phyloP scores from a whole-genome alignment of 2,329 filamentous ascomycete genomes.

The Hypoxylon sp. region DNA sequence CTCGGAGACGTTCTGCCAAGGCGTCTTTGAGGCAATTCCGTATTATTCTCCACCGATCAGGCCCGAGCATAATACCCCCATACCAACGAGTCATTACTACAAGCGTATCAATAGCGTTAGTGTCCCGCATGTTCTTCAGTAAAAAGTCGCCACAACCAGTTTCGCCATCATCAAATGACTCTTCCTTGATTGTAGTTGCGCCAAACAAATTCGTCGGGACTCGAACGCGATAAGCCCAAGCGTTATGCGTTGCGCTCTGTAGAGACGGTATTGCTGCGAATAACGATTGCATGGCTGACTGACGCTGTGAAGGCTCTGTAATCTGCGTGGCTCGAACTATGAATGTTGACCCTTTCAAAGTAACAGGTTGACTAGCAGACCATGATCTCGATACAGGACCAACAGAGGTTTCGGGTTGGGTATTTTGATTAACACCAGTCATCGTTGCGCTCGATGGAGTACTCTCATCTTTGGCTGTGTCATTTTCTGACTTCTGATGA shows the following conservation, averaged over 20 bases:
- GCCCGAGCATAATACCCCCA: slow-evolving; percentile 72
- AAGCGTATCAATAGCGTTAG: slow-evolving; percentile 65
- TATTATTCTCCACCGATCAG: slow-evolving; percentile 75
- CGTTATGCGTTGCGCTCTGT: slow-evolving; percentile 71
- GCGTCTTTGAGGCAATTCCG: slow-evolving; percentile 69
- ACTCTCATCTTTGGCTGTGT: slow-evolving; percentile 28
- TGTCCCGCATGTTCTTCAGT: slow-evolving; percentile 67
- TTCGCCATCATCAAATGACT: slow-evolving; percentile 74
- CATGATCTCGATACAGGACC: slow-evolving; percentile 58
- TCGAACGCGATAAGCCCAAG: slow-evolving; percentile 66
- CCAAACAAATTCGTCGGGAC: slow-evolving; percentile 53
- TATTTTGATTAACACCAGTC: slow-evolving; percentile 40
- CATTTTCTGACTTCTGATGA: slow-evolving; percentile 31
- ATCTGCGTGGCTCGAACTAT: slow-evolving; percentile 67
- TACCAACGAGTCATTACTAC: slow-evolving; percentile 75
- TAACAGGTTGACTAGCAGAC: slow-evolving; percentile 67
- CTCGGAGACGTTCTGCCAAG: slow-evolving; percentile 65
- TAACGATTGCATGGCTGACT: slow-evolving; percentile 63
- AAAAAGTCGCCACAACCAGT: slow-evolving; percentile 71
- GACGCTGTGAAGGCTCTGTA: slow-evolving; percentile 59
- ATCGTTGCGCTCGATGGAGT: slow-evolving; percentile 37
- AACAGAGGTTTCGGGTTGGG: slow-evolving; percentile 37
- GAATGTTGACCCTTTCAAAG: slow-evolving; percentile 70
- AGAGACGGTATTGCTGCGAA: slow-evolving; percentile 65
- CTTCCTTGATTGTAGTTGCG: slow-evolving; percentile 62